Base-by-base conservation (phyloP, 176 grass and related monocot genomes). In the Alloteropsis semialata region DNA sequence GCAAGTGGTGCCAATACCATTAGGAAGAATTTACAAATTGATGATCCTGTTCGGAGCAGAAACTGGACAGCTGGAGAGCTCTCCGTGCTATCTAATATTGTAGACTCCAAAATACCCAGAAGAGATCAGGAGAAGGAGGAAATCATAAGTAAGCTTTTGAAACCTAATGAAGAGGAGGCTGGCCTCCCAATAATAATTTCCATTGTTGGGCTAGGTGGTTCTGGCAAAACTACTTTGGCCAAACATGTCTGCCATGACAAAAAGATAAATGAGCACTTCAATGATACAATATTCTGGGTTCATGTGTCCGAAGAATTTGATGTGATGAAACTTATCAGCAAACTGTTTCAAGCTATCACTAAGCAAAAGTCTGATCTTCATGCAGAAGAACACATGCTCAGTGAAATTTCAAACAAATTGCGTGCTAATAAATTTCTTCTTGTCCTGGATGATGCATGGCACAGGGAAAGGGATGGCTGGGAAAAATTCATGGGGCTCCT, bases 391-490 rank as follows among this genome's bases (percentile, higher is more conserved):
- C 8, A 72, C 21, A 50, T 72, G 15, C 3, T 72, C 3, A 0
- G 2, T 21, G 4, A 10, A 50, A 50, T 72, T 32, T 50, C 69
- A 32, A 50, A 21, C 3, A 50, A 50, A 1, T 50, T 72, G n/a
- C 5, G 8, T 3, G 1, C 11, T 13, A 34, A 39, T 0, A 72
- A 72, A 9, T 72, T 72, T 72, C 69, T 72, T 49, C 69, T 72
- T 50, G 38, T 69, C 66, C 6, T 69, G 45, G 86, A 88, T 83
- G 86, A 83, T 78, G 62, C 76, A 72, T 88, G 80, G 86, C 64
- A 66, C 44, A 14, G 72, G 5, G 48, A 51, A 2, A 22, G 3
- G 6, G 66, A n/a, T 18, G 45, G 68, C 0, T 88, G 60, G 71
- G 57, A 88, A 29, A 5, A 55, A 7, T 37, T 88, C 15, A 50